Conservation (phyloP, 805 yeast species). For the Barnettozyma botsteinii region DNA sequence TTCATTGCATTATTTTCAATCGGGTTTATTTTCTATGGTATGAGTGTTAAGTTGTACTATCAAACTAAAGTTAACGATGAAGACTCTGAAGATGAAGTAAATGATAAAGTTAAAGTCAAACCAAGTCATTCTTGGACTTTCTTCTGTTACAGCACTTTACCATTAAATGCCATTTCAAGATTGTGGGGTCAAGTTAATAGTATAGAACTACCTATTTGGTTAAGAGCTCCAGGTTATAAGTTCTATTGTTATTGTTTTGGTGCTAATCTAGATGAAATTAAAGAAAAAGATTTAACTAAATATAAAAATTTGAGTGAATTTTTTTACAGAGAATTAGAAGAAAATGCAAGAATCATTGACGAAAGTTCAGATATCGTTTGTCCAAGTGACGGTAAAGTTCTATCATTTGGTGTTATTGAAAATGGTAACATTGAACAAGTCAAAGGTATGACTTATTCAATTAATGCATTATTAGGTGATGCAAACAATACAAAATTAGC, state of each 20-base stretch:
- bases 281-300: slow-evolving; percentile 67
- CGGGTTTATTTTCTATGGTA: slow-evolving; percentile 25
- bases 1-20: slow-evolving; percentile 25
- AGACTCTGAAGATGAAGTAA: slow-evolving; percentile 18
- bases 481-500: slow-evolving; percentile 37
- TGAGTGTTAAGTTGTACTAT: slow-evolving; percentile 24
- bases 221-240: slow-evolving; percentile 75
- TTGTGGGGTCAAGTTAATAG: slow-evolving; percentile 92
- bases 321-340: slow-evolving; percentile 75
- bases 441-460: slow-evolving; percentile 89
- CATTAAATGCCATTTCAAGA: slow-evolving; percentile 85
- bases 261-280: slow-evolving; percentile 84
- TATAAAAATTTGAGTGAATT: slow-evolving; percentile 85
- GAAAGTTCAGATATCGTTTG: slow-evolving; percentile 63
- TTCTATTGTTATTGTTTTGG: slow-evolving; percentile 79
- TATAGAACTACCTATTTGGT: slow-evolving; percentile 79
- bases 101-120: slow-evolving; percentile 30
- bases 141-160: slow-evolving; percentile 83
- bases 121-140: slow-evolving; percentile 84
- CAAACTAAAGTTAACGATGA: slow-evolving; percentile 18
- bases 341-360: slow-evolving; percentile 74
- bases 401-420: slow-evolving; percentile 75
- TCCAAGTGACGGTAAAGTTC: slow-evolving; percentile 90
- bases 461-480: slow-evolving; percentile 81
- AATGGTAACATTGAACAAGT: slow-evolving; percentile 93